Conservation (phyloP, 2,329 filamentous ascomycete genomes). For the Coniochaeta sp. region DNA sequence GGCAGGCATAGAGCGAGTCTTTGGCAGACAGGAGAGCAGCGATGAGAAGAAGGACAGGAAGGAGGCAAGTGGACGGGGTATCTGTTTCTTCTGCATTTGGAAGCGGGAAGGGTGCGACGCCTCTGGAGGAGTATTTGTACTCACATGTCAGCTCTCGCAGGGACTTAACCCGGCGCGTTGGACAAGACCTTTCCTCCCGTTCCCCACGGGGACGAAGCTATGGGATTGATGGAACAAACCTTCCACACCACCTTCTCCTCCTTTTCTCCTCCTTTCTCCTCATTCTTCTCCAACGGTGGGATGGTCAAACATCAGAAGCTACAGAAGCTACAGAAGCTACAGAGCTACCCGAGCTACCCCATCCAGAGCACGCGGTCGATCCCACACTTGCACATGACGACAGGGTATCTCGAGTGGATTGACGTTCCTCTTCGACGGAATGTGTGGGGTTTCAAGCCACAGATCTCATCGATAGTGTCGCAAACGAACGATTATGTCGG, state of each 20-base stretch:
- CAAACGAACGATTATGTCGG: background rate
- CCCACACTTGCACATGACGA: background rate
- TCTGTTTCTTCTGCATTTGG: background rate
- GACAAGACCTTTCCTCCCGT: background rate
- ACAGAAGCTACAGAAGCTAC: too few species aligned
- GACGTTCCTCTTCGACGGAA: background rate
- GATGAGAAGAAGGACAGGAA: background rate
- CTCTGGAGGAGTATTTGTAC: slow-evolving; percentile 1
- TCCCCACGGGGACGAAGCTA: background rate
- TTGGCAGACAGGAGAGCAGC: background rate
- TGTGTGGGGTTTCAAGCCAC: background rate
- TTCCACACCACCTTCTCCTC: background rate
- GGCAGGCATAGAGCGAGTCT: background rate
- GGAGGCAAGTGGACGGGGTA: background rate
- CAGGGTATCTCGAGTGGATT: background rate
- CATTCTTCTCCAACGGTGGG: background rate
- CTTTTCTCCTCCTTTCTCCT: slow-evolving; percentile 2
- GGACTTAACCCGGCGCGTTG: background rate
- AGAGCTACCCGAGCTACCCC: background rate
- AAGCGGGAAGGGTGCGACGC: background rate
- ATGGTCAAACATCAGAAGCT: too few species aligned
- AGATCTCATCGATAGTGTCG: background rate
- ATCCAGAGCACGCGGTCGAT: background rate
- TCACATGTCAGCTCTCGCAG: background rate
- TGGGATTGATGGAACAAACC: slow-evolving; percentile 1